Evolutionary conservation across 192 early-diverging fungal species (phyloP), one percentile per base, ranked within the genome.

Genomic region (Coemansia sp.): DNA sequence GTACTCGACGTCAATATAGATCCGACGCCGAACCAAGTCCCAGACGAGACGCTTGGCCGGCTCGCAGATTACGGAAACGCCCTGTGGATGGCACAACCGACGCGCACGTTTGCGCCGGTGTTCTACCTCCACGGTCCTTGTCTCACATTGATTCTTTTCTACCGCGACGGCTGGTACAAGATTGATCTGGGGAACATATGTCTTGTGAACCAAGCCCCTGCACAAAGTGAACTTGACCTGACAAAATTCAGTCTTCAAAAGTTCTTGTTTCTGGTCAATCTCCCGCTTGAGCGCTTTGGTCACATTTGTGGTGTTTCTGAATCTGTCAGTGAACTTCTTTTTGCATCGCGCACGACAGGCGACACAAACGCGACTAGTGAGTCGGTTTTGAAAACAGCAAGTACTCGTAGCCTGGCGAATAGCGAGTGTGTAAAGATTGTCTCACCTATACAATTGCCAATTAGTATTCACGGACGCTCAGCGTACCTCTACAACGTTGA

Each of bases 61-160:
- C 25, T 57, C 8, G 56, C 31, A 22, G 52, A 61, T 33, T 68
- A 61, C 5, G 60, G 29, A 1, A n/a, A 48, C 5, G 38, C 48
- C 0, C 16, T 61, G 36, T 61, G 59, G 67, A 48, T 61, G 22
- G 1, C 2, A 6, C 67, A 68, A 22, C 67, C 58, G 0, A 61
- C 57, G 20, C 51, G 67, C 2, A 56, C 36, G 22, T 68, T 68
- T 60, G 51, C 61, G 4, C 67, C 67, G 22, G 28, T 42, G 8
- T 38, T 68, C 4, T 58, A 55, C 22, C 34, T 68, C 8, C 29
- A 29, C 40, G 50, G 33, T n/a, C 51, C 32, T 7, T 31, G 17
- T 5, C 29, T 32, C 5, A 32, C 29, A 5, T 17, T 57, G 25
- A 31, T 57, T 33, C 28, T 57, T 33, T 57, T 57, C 33, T 25